These are phyloP conservation scores for Phyllostachys edulis DNA, from an alignment of 176 grass and related monocot genomes.

Conservation along the genomic window DNA sequence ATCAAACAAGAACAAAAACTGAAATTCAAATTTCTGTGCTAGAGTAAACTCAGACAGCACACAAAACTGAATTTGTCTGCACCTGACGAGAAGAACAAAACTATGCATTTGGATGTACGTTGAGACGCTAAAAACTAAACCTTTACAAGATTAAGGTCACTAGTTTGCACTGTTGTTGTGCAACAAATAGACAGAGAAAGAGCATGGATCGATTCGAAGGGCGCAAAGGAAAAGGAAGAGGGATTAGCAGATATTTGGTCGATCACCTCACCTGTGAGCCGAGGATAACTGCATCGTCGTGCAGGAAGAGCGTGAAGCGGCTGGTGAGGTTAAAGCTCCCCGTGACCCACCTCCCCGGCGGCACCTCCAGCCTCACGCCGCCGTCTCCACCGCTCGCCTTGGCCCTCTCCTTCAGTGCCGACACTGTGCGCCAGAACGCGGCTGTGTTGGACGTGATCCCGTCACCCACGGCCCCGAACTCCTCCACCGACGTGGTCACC, in stretches of 20 bases:
- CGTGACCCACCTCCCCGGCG: slow-evolving; percentile 71
- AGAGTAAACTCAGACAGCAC: too few relatives aligned
- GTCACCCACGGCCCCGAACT: slow-evolving; percentile 81
- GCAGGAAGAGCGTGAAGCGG: slow-evolving; percentile 83
- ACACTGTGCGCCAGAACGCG: slow-evolving; percentile 63
- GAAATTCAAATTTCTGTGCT: not conserved
- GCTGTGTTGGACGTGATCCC: slow-evolving; percentile 70
- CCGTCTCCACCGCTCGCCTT: not conserved
- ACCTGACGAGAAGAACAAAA: not conserved
- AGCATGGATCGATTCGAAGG: not conserved
- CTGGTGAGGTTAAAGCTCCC: slow-evolving; percentile 95
- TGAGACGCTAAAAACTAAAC: not conserved
- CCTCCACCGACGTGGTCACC: slow-evolving; percentile 51
- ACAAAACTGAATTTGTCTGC: not conserved
- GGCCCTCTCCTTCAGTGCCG: slow-evolving; percentile 25
- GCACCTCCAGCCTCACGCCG: slow-evolving; percentile 70
- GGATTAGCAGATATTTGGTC: not conserved
- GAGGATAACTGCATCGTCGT: slow-evolving; percentile 67
- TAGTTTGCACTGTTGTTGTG: not conserved
- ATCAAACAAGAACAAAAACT: not conserved
- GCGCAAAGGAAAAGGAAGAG: not conserved
- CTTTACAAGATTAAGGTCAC: not conserved
- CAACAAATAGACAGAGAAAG: not conserved
- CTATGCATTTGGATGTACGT: not conserved
- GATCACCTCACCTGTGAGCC: slow-evolving; percentile 56